Conservation (phyloP, 2,329 filamentous ascomycete species). For the Tolypocladium ophioglossoides region DNA sequence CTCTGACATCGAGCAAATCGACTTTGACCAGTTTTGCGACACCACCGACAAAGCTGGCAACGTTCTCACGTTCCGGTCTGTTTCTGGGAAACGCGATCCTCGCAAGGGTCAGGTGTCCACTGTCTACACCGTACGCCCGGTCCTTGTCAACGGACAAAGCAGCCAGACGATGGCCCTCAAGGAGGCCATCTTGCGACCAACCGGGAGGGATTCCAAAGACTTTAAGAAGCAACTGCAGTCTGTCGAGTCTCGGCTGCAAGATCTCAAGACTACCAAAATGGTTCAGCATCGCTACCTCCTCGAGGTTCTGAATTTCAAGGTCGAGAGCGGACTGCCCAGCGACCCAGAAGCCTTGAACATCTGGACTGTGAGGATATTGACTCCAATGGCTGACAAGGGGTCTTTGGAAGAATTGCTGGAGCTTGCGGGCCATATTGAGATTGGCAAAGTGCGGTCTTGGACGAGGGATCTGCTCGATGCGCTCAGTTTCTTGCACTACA, state of each 20-base stretch:
- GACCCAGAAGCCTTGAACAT: constrained; percentile 23
- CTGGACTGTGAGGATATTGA: constrained; percentile 69
- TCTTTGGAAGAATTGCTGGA: constrained; percentile 75
- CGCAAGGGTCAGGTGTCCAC: constrained; percentile 55
- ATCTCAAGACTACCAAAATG: constrained; percentile 61
- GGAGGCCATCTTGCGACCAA: constrained; percentile 50
- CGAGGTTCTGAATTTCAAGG: constrained; percentile 73
- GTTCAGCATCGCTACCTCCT: constrained; percentile 69
- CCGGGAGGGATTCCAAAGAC: constrained; percentile 45
- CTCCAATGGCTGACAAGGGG: constrained; percentile 69
- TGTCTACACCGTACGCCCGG: constrained; percentile 62
- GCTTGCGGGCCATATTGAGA: constrained; percentile 61
- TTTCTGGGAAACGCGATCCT: constrained; percentile 58
- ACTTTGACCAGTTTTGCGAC: constrained; percentile 58
- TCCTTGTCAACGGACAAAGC: constrained; percentile 42
- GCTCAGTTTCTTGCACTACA: constrained; percentile 75
- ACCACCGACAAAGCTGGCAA: constrained; percentile 55
- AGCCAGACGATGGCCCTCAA: constrained; percentile 64
- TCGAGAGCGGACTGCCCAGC: constrained; percentile 42
- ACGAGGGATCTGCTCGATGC: constrained; percentile 87
- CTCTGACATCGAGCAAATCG: constrained; percentile 28
- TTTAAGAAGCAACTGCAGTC: constrained; percentile 68
- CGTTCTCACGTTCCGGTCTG: constrained; percentile 55
- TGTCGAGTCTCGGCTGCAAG: constrained; percentile 67
- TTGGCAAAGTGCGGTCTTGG: constrained; percentile 73